A percentile compares a stretch with the other conserved stretches of the same genome.
These are phyloP conservation scores for Orbilia blumenaviensis DNA, from an alignment of 2,329 filamentous ascomycete genomes.

Conservation along the genomic window DNA sequence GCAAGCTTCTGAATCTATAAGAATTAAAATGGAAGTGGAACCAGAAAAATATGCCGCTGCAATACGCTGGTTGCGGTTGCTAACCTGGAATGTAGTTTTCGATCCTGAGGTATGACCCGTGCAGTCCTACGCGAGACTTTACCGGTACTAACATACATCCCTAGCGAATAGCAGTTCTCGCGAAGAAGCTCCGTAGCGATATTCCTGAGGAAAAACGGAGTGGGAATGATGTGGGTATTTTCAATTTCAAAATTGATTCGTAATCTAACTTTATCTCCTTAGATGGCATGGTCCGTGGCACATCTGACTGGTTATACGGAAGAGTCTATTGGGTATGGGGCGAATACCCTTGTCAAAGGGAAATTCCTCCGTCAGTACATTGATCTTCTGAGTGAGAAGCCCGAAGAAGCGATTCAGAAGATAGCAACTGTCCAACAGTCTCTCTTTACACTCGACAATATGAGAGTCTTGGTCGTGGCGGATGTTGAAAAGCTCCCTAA, in stretches of 20 bases:
- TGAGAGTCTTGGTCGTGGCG: constrained; percentile 83
- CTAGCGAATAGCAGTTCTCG: constrained; percentile 57
- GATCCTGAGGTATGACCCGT: constrained; percentile 69
- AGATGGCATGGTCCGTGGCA: constrained; percentile 50
- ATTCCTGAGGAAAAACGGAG: constrained; percentile 91
- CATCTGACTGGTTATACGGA: constrained; percentile 68
- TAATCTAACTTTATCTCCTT: not conserved
- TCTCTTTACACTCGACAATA: constrained; percentile 84
- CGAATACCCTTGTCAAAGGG: constrained; percentile 84
- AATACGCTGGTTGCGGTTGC: constrained; percentile 82
- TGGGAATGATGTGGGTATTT: constrained; percentile 67
- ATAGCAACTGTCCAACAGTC: constrained; percentile 78
- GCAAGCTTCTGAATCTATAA: constrained; percentile 81
- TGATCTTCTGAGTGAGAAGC: constrained; percentile 79
- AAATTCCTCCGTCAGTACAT: constrained; percentile 87
- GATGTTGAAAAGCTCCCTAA: constrained; percentile 77
- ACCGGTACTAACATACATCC: not conserved
- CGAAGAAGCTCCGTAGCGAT: constrained; percentile 86
- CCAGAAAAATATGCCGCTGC: constrained; percentile 83
- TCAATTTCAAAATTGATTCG: no score
- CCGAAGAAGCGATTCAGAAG: constrained; percentile 76
- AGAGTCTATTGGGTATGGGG: constrained; percentile 78
- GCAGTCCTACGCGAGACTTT: not conserved
- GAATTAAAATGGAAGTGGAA: constrained; percentile 85
- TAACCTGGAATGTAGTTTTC: constrained; percentile 90